Base-by-base conservation (phyloP, 2,329 filamentous ascomycete genomes). In the Clonostachys sp. region DNA sequence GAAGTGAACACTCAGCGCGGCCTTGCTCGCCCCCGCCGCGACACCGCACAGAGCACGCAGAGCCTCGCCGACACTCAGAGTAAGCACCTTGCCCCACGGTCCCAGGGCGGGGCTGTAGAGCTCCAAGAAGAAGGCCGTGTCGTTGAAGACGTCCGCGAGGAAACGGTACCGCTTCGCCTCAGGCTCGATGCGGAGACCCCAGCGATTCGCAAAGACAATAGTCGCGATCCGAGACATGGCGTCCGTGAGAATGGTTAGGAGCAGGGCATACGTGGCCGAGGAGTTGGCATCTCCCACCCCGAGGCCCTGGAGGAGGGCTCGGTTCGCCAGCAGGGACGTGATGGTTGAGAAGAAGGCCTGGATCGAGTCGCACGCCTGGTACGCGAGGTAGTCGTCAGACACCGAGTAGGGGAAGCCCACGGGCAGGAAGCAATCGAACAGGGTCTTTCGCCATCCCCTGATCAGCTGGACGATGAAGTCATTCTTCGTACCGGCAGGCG, bases 91-190 rank as follows among this genome's bases (percentile, higher is more conserved):
- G 30, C 70, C 67, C 43, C 65, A 64, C 1, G 71, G 61, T 0
- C 86, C 82, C 42, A 95, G 79, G 14, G 80, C 80, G 0, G 91
- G 91, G 5, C 86, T 90, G 38, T 92, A 73, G 50, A 91, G 84
- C 61, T 96, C 89, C n/a, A 96, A 77, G 47, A 95, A 74, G 73
- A 95, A 89, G 13, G 88, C 88, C 9, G 83, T 75, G 62, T 96
- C 91, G 65, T 96, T 96, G 71, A 96, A 87, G 17, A 95, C 72
- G 61, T 96, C 91, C 5, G 91, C 91, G 3, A 91, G 80, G 44
- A 95, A 86, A 14, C 91, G 85, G 66, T 91, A 96, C 64, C 81
- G 86, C 65, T 96, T 96, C 71, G 89, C 92, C 62, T 96, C 91
- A 3, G 90, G 89, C 64, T 95, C 90, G 43, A 96, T 86, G 34